These are phyloP conservation scores for Conticribra guillardii DNA, from an alignment of 108 stramenopile species.

Conservation along the genomic window DNA sequence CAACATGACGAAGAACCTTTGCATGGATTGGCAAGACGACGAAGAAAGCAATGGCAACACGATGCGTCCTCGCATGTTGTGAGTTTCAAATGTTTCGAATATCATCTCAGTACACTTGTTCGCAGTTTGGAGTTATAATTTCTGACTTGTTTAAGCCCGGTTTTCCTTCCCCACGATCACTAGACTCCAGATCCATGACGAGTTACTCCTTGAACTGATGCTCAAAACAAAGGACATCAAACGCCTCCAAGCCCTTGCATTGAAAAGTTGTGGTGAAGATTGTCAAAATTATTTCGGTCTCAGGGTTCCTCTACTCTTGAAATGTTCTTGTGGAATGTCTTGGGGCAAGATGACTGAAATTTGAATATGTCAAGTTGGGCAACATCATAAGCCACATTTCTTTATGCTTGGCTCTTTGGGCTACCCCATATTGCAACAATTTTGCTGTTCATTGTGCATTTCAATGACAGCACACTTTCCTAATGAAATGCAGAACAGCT, in stretches of 20 bases:
- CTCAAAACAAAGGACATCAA: slow-evolving; percentile 36
- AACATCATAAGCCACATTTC: too few species aligned
- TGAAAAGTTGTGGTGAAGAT: slow-evolving; percentile 45
- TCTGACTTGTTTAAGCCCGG: not conserved
- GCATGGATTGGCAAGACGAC: slow-evolving; percentile 36
- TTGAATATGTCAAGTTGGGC: not conserved
- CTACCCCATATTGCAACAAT: too few species aligned
- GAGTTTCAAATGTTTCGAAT: slow-evolving; percentile 6
- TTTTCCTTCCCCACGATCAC: not conserved
- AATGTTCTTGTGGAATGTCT: slow-evolving; percentile 19
- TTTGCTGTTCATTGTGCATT: too few species aligned
- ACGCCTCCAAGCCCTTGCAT: slow-evolving; percentile 28
- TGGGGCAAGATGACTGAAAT: slow-evolving; percentile 6
- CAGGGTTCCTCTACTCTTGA: slow-evolving; percentile 29
- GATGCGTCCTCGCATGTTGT: slow-evolving; percentile 37
- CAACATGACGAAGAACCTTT: slow-evolving; percentile 35
- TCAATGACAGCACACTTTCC: too few species aligned
- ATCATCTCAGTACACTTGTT: not conserved
- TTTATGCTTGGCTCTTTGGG: too few species aligned
- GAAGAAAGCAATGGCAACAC: not conserved
- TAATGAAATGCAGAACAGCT: too few species aligned
- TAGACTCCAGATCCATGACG: slow-evolving; percentile 70
- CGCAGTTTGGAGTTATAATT: not conserved
- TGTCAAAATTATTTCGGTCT: slow-evolving; percentile 41
- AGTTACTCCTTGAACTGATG: slow-evolving; percentile 51